Conservation (phyloP, 192 early-diverging fungal genomes). For the Coemansia sp. region DNA sequence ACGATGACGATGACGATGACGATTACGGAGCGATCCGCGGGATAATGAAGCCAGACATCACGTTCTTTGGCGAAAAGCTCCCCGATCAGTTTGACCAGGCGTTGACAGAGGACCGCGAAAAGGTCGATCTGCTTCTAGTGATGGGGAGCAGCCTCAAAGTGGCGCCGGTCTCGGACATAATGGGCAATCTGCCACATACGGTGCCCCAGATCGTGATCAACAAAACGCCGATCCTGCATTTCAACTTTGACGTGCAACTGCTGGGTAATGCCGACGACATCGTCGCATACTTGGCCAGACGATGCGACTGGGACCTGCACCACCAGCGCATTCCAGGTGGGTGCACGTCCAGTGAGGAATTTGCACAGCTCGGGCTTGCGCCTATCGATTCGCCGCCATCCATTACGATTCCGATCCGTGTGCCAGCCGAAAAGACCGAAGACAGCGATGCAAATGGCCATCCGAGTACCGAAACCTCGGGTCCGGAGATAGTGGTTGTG, state of each 20-base stretch:
- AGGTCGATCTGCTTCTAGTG: slow-evolving; percentile 88
- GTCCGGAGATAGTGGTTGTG: neutral
- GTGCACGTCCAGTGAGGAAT: slow-evolving; percentile 46
- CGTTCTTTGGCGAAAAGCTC: slow-evolving; percentile 95
- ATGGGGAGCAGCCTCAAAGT: slow-evolving; percentile 97
- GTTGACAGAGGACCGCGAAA: slow-evolving; percentile 68
- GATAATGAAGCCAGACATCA: slow-evolving; percentile 95
- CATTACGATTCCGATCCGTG: slow-evolving; percentile 10
- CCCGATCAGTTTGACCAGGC: slow-evolving; percentile 75
- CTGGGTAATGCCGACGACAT: slow-evolving; percentile 85
- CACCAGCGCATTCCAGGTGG: slow-evolving; percentile 67
- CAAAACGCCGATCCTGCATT: slow-evolving; percentile 79
- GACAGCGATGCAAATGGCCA: neutral
- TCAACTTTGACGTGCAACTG: slow-evolving; percentile 88
- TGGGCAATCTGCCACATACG: slow-evolving; percentile 74
- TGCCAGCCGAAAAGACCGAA: neutral
- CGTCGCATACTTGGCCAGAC: slow-evolving; percentile 71
- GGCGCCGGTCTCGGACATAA: slow-evolving; percentile 89
- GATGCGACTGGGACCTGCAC: slow-evolving; percentile 73
- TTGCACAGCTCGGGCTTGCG: neutral
- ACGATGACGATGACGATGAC: slow-evolving; percentile 57
- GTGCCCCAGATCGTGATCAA: slow-evolving; percentile 94
- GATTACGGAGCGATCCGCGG: slow-evolving; percentile 53
- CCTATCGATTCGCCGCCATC: slow-evolving; percentile 13
- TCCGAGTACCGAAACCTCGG: neutral